Evolutionary conservation across 306 rosid genomes (phyloP), one percentile per base, ranked within the genome.

Genomic region (Inga leiocalycina): DNA sequence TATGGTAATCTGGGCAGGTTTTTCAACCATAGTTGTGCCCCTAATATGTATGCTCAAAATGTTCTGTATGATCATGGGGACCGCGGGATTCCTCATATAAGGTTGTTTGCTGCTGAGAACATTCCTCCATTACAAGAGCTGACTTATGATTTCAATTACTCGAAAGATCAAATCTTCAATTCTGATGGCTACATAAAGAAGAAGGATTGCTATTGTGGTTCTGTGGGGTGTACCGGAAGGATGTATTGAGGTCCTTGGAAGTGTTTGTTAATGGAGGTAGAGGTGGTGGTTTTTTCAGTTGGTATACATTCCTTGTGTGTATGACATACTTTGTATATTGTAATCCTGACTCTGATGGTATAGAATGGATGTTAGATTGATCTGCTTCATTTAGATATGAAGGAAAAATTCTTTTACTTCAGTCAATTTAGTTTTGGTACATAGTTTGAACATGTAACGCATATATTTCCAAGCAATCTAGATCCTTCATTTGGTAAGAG

Each of bases 1-100:
- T 84, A 69, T 72, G 97, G 96, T 75, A 93, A 91, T 84, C 81
- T 93, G 69, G 96, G 92, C 67, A 89, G 97, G 69, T 91, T 91
- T 77, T 85, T 92, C 37, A 93, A 91, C 89, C 94, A 91, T 34
- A 85, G 98, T 46, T 93, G 97, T 56, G 85, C 93, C 10, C 98
- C 93, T n/a, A 93, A 91, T 84, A 91, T 91, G n/a, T 90, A 85
- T 80, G 97, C 89, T 13, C 93, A 92, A 70, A 86, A 88, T 74
- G 93, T 93, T 16, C 88, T 91, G 4, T 89, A 79, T 81, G 94
- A 93, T 85, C 91, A 91, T 11, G 90, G 83, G 51, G 98, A 90
- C 76, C 74, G 16, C 67, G 88, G 93, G 82, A 87, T 91, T 81
- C 92, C 97, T 10, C 97, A 91, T 82, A 87, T 90, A 52, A 91